A percentile compares a stretch with the other conserved stretches of the same genome.
Conservation (phyloP, 371 early-diverging fungal species). For the Syncephalastrum contaminatum region DNA sequence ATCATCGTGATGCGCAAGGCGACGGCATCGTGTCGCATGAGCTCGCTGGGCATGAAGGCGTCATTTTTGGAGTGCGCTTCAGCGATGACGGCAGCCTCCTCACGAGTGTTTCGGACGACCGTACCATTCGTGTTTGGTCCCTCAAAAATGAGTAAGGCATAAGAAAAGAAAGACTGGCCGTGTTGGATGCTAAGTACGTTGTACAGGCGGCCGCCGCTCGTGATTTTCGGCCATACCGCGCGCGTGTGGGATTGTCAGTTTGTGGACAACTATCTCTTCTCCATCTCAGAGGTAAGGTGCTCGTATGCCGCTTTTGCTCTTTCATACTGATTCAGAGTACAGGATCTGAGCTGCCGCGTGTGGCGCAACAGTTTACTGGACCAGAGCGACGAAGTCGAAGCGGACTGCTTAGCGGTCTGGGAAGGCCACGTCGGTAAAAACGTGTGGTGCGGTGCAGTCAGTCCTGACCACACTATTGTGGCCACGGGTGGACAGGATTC, state of each 20-base stretch:
- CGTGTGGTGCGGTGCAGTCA: constrained; percentile 78
- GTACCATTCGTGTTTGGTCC: constrained; percentile 81
- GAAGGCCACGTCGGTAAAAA: constrained; percentile 82
- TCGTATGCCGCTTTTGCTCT: background rate
- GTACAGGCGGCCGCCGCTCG: constrained; percentile 35
- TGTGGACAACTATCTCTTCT: constrained; percentile 57
- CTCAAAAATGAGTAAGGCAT: constrained; percentile 15
- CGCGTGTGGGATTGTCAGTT: constrained; percentile 83
- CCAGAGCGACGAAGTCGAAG: constrained; percentile 15
- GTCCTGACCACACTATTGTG: constrained; percentile 48
- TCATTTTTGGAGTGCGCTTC: constrained; percentile 79
- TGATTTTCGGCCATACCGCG: constrained; percentile 79
- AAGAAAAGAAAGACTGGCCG: background rate
- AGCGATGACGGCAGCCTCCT: constrained; percentile 57
- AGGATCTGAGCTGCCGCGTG: constrained; percentile 80
- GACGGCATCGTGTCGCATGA: constrained; percentile 51
- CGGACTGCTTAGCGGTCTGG: constrained; percentile 68
- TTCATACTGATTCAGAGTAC: background rate
- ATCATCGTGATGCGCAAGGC: constrained; percentile 24
- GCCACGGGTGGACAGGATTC: constrained; percentile 84
- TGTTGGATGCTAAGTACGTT: background rate
- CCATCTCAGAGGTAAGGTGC: constrained; percentile 55
- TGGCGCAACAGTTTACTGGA: constrained; percentile 61
- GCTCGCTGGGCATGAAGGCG: constrained; percentile 76
- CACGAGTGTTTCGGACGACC: constrained; percentile 82